Percentiles rank a stretch among this genome's conserved stretches.
These are phyloP conservation scores for Geotrichum bryndzae DNA, from an alignment of 1,139 yeast species.

Conservation along the genomic window DNA sequence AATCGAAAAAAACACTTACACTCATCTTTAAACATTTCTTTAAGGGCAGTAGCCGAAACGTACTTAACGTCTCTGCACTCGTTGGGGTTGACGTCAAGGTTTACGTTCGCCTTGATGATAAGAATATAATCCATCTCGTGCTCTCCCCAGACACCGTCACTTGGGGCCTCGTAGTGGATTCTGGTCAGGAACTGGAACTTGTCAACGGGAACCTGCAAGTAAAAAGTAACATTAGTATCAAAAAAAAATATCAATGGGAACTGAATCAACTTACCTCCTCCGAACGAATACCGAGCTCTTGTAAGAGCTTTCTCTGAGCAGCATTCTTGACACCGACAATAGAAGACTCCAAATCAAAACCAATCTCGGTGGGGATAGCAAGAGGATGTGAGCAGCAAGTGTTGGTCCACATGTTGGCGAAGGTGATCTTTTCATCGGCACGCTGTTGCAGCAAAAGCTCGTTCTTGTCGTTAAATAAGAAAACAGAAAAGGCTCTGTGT, in stretches of 20 bases:
- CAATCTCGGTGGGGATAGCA: slow-evolving; percentile 75
- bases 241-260: slow-evolving; percentile 1
- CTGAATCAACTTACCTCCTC: slow-evolving; percentile 38
- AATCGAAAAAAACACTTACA: slow-evolving; percentile 9
- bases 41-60: slow-evolving; percentile 62
- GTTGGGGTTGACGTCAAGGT: slow-evolving; percentile 49
- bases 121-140: slow-evolving; percentile 95
- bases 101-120: slow-evolving; percentile 60
- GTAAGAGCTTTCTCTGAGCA: slow-evolving; percentile 85
- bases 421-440: slow-evolving; percentile 93
- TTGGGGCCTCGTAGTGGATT: slow-evolving; percentile 89
- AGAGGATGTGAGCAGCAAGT: slow-evolving; percentile 98
- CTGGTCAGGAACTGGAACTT: slow-evolving; percentile 81
- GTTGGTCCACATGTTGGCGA: slow-evolving; percentile 96
- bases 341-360: slow-evolving; percentile 53
- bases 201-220: slow-evolving; percentile 45
- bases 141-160: slow-evolving; percentile 89
- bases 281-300: slow-evolving; percentile 80
- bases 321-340: slow-evolving; percentile 78
- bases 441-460: slow-evolving; percentile 84
- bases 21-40: slow-evolving; percentile 65
- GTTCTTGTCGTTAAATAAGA: slow-evolving; percentile 72
- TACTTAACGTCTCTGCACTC: slow-evolving; percentile 81
- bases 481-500: slow-evolving; percentile 94
- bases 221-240: slow-evolving; percentile 2